Percentiles rank a stretch among this genome's conserved stretches.
Evolutionary conservation across 495 filamentous ascomycete species (phyloP).

Genomic region (Mycothermus thermophilus): DNA sequence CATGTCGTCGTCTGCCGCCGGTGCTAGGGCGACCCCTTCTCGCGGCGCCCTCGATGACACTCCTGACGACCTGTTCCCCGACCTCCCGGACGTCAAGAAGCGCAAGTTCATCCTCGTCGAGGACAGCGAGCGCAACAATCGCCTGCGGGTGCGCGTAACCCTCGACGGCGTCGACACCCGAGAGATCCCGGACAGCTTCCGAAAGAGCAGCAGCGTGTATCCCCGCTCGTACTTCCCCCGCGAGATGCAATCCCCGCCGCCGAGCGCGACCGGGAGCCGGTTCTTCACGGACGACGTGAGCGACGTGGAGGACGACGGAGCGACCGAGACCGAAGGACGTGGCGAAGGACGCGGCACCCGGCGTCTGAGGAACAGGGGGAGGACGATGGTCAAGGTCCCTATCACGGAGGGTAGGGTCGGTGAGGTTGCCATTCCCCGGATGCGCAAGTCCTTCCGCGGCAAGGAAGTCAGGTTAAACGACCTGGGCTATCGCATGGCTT

Average conservation of each 20-base stretch:
- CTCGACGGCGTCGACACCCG: constrained; percentile 80
- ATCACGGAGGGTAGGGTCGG: constrained; percentile 52
- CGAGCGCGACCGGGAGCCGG: constrained; percentile 45
- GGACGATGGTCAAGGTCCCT: constrained; percentile 41
- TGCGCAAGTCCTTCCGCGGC: constrained; percentile 47
- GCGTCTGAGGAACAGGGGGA: constrained; percentile 12
- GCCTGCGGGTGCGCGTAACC: constrained; percentile 75
- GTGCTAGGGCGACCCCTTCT: constrained; percentile 7
- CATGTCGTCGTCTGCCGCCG: constrained; percentile 17
- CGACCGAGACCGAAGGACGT: constrained; percentile 38
- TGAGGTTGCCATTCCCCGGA: constrained; percentile 57
- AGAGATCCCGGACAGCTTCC: constrained; percentile 89
- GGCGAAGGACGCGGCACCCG: constrained; percentile 7
- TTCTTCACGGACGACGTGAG: constrained; percentile 50
- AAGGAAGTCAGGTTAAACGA: constrained; percentile 85
- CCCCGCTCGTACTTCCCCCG: constrained; percentile 79
- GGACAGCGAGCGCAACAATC: constrained; percentile 60
- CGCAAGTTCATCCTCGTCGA: constrained; percentile 95
- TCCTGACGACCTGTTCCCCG: constrained; percentile 62
- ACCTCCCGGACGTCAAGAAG: constrained; percentile 73
- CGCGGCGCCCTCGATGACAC: constrained; percentile 26
- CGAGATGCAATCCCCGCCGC: constrained; percentile 70
- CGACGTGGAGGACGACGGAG: constrained; percentile 41
- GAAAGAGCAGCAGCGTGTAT: constrained; percentile 73
- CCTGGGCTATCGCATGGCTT: constrained; percentile 85